Percentiles rank a stretch among this genome's conserved stretches.
Evolutionary conservation across 2,329 filamentous ascomycete species (phyloP).

Genomic region (Paramyrothecium roridum): DNA sequence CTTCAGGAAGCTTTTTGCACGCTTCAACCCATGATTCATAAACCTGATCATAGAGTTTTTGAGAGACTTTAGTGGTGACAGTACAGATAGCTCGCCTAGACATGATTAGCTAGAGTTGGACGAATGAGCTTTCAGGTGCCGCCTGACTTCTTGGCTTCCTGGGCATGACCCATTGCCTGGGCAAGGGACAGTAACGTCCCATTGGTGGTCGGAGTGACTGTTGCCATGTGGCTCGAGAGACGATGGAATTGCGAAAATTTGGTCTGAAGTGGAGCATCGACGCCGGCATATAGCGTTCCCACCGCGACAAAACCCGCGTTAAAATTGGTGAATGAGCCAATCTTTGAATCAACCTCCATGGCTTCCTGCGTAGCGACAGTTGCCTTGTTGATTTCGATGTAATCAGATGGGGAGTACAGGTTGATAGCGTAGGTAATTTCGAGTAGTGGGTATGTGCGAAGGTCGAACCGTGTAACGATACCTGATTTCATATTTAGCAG

Average conservation of each 20-base stretch:
- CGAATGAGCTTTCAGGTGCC: neutral
- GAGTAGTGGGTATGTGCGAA: neutral
- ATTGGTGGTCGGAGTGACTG: neutral
- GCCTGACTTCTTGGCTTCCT: neutral
- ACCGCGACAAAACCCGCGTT: neutral
- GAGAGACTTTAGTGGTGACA: neutral
- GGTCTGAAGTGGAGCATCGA: neutral
- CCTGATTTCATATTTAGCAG: neutral
- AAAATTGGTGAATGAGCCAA: neutral
- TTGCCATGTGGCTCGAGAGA: neutral
- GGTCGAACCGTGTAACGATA: neutral
- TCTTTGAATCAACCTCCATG: slow-evolving; percentile 1
- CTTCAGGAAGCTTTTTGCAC: neutral
- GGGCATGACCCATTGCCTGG: slow-evolving; percentile 1
- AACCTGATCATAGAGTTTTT: neutral
- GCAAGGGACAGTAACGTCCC: slow-evolving; percentile 2
- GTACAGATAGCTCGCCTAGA: neutral
- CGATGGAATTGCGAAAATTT: neutral
- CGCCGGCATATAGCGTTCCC: neutral
- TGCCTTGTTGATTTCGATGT: neutral
- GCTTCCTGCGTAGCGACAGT: neutral
- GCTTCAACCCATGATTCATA: neutral
- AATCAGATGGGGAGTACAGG: neutral
- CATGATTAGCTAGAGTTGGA: neutral
- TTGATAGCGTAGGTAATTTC: neutral